A percentile compares a stretch with the other conserved stretches of the same genome.
phyloP scores from a whole-genome alignment of 495 filamentous ascomycete species.

The Venustampulla echinocandica region DNA sequence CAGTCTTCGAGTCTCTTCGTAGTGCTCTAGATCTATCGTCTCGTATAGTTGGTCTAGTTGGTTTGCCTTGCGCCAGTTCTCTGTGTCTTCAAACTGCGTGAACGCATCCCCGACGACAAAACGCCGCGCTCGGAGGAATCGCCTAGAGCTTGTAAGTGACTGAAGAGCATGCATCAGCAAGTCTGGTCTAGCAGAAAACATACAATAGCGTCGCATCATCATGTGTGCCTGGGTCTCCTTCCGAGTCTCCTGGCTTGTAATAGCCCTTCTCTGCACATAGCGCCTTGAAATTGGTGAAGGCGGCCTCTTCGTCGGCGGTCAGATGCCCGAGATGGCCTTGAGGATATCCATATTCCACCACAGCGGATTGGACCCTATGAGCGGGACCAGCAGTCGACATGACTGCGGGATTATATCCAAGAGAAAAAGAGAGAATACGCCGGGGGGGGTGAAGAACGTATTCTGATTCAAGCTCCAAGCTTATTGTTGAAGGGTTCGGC shows the following conservation, averaged over 20 bases:
- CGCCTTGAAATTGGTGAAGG: constrained; percentile 59
- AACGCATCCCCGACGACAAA: constrained; percentile 68
- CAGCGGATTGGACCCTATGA: constrained; percentile 23
- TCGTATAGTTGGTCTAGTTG: constrained; percentile 64
- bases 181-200: constrained; percentile 22
- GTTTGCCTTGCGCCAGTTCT: constrained; percentile 78
- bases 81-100: constrained; percentile 78
- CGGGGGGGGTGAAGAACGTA: too few species aligned
- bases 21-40: constrained; percentile 73
- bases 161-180: not conserved
- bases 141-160: constrained; percentile 37
- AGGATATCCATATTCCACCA: constrained; percentile 44
- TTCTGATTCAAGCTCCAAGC: too few species aligned
- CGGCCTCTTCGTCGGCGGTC: constrained; percentile 54
- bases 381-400: constrained; percentile 23
- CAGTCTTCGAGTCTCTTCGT: constrained; percentile 66
- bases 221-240: constrained; percentile 46
- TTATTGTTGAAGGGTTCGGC: too few species aligned
- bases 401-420: not conserved
- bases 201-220: constrained; percentile 79
- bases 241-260: constrained; percentile 48
- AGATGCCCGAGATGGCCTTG: constrained; percentile 68
- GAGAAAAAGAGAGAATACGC: not conserved
- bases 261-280: constrained; percentile 54
- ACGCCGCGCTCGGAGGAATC: constrained; percentile 69